Base-by-base conservation (phyloP, 345 rosid genomes). In the Lepidium aucheri region DNA sequence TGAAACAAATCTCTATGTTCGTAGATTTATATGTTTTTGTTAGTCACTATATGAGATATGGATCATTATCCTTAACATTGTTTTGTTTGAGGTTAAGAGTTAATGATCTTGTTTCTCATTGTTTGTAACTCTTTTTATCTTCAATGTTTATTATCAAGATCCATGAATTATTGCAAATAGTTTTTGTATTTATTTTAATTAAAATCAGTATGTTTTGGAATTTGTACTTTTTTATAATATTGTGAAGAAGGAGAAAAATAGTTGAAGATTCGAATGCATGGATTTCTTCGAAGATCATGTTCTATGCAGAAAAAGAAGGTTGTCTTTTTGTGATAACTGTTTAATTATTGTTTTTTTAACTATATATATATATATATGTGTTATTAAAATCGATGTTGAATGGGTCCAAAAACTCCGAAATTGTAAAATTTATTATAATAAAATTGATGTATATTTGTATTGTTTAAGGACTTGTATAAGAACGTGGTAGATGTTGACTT, bases 81-180 rank as follows among this genome's bases (percentile, higher is more conserved):
- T 12, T 22, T 65, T 58, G 77, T 69, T 53, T n/a, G 43, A 54
- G 84, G 86, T 83, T 78, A 79, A 74, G 73, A 50, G 77, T 76
- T 76, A 81, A 85, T 83, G 94, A 84, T 83, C 81, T 81, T 76
- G 66, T 75, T 81, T 77, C 75, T 77, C 68, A 69, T 59, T 70
- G 56, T 68, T 41, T 76, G 76, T 74, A 77, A 42, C 60, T 58
- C 56, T 36, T 66, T 36, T 66, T 65, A 55, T 51, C 62, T 66
- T 65, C 72, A 65, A 65, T 59, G 67, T 61, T 24, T 8, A 56
- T 34, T 41, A 54, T 26, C 28, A 42, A 18, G 55, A 69, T 60
- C 46, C 75, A 71, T n/a, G 44, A 39, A 46, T 6, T 36, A 63
- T 18, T 77, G 69, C 68, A 61, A 70, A 56, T 76, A 63, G 49